Evolutionary conservation across 306 rosid genomes (phyloP), one percentile per base, ranked within the genome.

Genomic region (Casuarina glauca): DNA sequence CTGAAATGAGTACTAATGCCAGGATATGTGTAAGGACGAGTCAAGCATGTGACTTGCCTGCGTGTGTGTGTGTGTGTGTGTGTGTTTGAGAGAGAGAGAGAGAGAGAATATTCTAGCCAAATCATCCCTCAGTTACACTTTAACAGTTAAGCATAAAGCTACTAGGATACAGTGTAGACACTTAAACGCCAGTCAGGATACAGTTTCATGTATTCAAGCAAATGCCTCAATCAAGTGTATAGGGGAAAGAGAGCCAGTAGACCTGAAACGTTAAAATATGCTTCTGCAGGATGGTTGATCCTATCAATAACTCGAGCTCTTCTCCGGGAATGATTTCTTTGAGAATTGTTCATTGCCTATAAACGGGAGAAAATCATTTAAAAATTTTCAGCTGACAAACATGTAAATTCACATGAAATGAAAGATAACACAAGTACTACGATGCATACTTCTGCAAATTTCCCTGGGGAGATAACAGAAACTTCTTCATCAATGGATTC

Each of bases 321-420:
- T 52, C 58, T 52, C 58, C 12, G 58, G 17, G 20, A 52, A 16
- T 60, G 70, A 52, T 42, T 78, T 70, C 86, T 54, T 58, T 73
- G 75, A 26, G 86, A 78, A 64, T 61, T 78, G 78, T 70, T 82
- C 79, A 74, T 78, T 19, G 86, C 82, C 86, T 82, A 79, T 13
- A 36, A 82, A 45, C 46, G 74, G 16, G 48, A 66, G 9, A 39
- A 60, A 52, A n/a, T 7, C n/a, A 52, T 52, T 52, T 4, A 16
- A 11, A 52, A 16, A 17, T 13, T 16, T 52, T 54, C 16, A 64
- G 63, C 49, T 5, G 35, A 51, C 32, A 39, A 73, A 63, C 12
- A 42, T 26, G 70, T 35, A 55, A 3, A 36, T 6, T 38, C 9
- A 20, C 52, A 11, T n/a, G 70, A 20, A 9, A 60, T 26, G 55